Base-by-base conservation (phyloP, 305 asterid genomes). In the Rubia occidens region DNA sequence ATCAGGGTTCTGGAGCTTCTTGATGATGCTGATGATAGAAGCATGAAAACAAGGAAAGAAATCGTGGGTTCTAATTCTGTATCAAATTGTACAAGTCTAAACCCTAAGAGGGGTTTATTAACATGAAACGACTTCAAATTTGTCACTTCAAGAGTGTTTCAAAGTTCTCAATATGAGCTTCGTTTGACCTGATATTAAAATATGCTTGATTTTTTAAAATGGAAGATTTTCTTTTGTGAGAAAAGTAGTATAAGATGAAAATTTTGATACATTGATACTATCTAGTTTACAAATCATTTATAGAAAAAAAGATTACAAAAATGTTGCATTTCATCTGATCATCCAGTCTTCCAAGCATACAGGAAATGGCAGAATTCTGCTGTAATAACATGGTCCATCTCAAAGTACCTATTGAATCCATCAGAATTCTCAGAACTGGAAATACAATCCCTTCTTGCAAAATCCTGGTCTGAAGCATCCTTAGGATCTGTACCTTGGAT, bases 331-430 rank as follows among this genome's bases (percentile, higher is more conserved):
- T 18, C 35, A 21, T 18, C 61, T 56, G 47, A 35, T 29, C 82
- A 85, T 15, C 79, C 84, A 66, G 82, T 85, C 78, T 72, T 91
- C 87, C 95, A 87, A 44, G 97, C 97, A 80, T 85, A 91, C 44
- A 91, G 77, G 78, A 91, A 86, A 76, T 85, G 96, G 78, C 85
- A 89, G 71, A 88, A 91, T 3, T 80, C 90, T 39, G 73, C 39
- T 2, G 76, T 55, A 8, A 78, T 66, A 49, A 79, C 63, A 54
- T 60, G 74, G 26, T 76, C 78, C 73, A n/a, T 67, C 5, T 45
- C 59, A 35, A 74, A 56, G 35, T 64, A 58, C 5, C 55, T 21
- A 24, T 53, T 61, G 15, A 43, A 56, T 60, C 47, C 65, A 61
- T 40, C 62, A 21, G 24, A 37, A 14, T 10, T 55, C 44, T 60